Percentiles rank a stretch among this genome's conserved stretches.
Conservation (phyloP, 108 stramenopile genomes). For the Cylindrotheca closterium region DNA sequence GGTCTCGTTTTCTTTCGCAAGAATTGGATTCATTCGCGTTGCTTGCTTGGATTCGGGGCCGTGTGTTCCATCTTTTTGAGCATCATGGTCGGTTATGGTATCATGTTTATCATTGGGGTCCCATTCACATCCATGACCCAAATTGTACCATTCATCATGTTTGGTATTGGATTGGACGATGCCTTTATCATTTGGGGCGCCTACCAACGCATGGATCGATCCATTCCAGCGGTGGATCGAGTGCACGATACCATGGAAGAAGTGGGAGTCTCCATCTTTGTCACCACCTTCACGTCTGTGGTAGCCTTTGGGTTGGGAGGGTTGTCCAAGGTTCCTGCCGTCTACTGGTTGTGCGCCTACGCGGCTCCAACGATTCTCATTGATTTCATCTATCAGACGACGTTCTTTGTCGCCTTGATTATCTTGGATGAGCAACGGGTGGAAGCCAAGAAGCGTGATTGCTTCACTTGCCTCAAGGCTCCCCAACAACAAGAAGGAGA, state of each 20-base stretch:
- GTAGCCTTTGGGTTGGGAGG: slow-evolving; percentile 29
- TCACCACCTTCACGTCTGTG: slow-evolving; percentile 31
- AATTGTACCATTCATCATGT: slow-evolving; percentile 21
- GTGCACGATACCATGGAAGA: slow-evolving; percentile 26
- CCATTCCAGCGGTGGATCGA: slow-evolving; percentile 9
- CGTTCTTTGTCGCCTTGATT: slow-evolving; percentile 27
- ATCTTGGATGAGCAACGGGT: slow-evolving; percentile 27
- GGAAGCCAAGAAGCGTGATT: slow-evolving; percentile 21
- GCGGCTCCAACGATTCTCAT: slow-evolving; percentile 21
- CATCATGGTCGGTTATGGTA: slow-evolving; percentile 23
- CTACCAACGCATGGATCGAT: slow-evolving; percentile 10
- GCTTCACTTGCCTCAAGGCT: slow-evolving; percentile 25
- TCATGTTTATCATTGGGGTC: slow-evolving; percentile 17
- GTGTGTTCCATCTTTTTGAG: slow-evolving; percentile 6
- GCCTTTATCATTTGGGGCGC: slow-evolving; percentile 26
- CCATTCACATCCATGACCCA: slow-evolving; percentile 22
- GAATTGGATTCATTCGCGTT: slow-evolving; percentile 16
- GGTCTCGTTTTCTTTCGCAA: slow-evolving; percentile 9
- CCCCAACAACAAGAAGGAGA: background rate
- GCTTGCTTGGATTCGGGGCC: slow-evolving; percentile 10
- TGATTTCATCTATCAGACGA: slow-evolving; percentile 18
- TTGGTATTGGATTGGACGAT: slow-evolving; percentile 36
- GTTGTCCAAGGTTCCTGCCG: slow-evolving; percentile 18
- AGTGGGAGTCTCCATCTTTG: slow-evolving; percentile 22
- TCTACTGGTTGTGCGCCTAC: slow-evolving; percentile 28